A percentile compares a stretch with the other conserved stretches of the same genome.
Conservation (phyloP, 352 stramenopile species). For the Globisporangium recalcitrans region DNA sequence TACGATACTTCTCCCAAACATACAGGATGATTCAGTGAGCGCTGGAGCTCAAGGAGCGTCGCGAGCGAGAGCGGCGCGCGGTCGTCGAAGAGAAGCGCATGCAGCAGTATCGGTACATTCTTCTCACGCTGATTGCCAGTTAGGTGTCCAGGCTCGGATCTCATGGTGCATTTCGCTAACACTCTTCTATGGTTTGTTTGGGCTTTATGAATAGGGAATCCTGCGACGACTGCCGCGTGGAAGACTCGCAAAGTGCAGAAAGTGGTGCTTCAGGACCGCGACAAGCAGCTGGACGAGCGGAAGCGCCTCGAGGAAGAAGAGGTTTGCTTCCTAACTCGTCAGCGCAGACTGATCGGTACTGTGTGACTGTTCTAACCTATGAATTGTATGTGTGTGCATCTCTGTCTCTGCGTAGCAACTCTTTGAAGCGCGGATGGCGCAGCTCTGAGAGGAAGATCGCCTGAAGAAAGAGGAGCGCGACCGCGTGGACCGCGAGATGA, state of each 20-base stretch:
- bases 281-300: conserved; percentile 54
- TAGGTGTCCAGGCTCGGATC: no score
- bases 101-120: conserved; percentile 61
- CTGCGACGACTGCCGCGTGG: conserved; percentile 54
- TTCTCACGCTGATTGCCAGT: no score
- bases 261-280: conserved; percentile 52
- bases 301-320: conserved; percentile 41
- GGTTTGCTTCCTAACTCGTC: no score
- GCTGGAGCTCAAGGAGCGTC: conserved; percentile 60
- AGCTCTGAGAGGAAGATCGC: conserved; percentile 68
- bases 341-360: not conserved
- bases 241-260: conserved; percentile 65
- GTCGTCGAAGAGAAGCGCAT: conserved; percentile 71
- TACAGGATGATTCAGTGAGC: conserved; percentile 70
- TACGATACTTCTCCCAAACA: not conserved
- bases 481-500: conserved; percentile 40
- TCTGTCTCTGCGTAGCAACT: conserved; percentile 20
- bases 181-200: conserved; percentile 1
- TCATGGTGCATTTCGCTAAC: no score
- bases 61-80: conserved; percentile 49
- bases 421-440: conserved; percentile 51
- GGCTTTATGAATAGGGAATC: conserved; percentile 40
- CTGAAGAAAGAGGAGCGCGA: conserved; percentile 75
- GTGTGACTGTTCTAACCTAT: not conserved
- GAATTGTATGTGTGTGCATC: no score